Percentiles rank a stretch among this genome's conserved stretches.
Evolutionary conservation across 768 basidiomycete species (phyloP).

Genomic region (Kwoniella bestiolae): DNA sequence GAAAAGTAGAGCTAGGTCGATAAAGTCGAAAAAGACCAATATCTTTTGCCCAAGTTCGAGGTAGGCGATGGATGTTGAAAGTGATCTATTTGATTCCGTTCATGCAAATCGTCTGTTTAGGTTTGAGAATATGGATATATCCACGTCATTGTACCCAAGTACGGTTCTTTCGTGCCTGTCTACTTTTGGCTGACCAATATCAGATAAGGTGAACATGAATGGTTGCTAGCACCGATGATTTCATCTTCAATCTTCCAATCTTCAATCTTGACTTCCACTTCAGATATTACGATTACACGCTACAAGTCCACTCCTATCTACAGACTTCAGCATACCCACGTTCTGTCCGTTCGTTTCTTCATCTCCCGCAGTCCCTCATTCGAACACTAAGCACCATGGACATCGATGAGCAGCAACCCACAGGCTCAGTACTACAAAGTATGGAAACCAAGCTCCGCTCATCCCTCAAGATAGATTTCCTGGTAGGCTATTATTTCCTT

Average conservation of each 20-base stretch:
- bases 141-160: not conserved
- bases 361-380: not conserved
- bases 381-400: too few species aligned
- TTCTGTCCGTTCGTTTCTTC: not conserved
- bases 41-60: too few species aligned
- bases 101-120: not conserved
- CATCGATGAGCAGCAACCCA: slow-evolving; percentile 9
- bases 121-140: not conserved
- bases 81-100: slow-evolving; percentile 4
- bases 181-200: not conserved
- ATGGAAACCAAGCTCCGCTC: slow-evolving; percentile 45
- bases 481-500: slow-evolving; percentile 28
- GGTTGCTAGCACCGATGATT: too few species aligned
- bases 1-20: not conserved
- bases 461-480: slow-evolving; percentile 36
- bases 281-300: not conserved
- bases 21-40: not conserved
- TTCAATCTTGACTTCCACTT: not conserved
- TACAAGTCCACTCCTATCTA: not conserved
- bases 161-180: not conserved
- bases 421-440: slow-evolving; percentile 13
- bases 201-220: slow-evolving; percentile 10
- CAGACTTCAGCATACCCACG: not conserved
- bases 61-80: not conserved
- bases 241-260: not conserved